Evolutionary conservation across 2,329 filamentous ascomycete species (phyloP).

Genomic region (Coniochaeta sp.): DNA sequence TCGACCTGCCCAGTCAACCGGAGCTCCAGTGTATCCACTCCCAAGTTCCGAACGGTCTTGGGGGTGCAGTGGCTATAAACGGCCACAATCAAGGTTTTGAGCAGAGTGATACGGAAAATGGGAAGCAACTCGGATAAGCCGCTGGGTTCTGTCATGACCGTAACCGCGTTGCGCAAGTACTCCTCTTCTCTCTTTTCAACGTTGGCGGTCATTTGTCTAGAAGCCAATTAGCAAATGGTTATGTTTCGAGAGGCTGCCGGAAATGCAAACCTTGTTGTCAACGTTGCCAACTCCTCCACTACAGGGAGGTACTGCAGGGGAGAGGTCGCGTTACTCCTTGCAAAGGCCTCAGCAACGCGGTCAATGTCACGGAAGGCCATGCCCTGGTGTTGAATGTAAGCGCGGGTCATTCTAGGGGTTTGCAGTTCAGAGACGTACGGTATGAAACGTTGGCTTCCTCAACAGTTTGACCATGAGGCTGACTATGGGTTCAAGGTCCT

Average conservation of each 20-base stretch:
- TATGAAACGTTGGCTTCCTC: slow-evolving; percentile 42
- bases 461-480: slow-evolving; percentile 42
- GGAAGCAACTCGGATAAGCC: not conserved
- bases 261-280: not conserved
- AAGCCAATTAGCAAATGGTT: not conserved
- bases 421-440: slow-evolving; percentile 17
- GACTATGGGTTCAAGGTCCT: slow-evolving; percentile 29
- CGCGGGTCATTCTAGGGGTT: not conserved
- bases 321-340: not conserved
- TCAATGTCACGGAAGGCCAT: slow-evolving; percentile 33
- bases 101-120: not conserved
- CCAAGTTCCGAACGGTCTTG: not conserved
- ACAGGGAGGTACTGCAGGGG: slow-evolving; percentile 19
- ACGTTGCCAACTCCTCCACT: not conserved
- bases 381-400: slow-evolving; percentile 11
- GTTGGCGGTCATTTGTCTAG: slow-evolving; percentile 2
- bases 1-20: not conserved
- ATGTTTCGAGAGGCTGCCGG: not conserved
- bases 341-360: slow-evolving; percentile 15
- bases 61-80: not conserved
- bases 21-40: not conserved
- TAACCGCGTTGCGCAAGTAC: not conserved
- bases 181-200: not conserved
- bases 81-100: not conserved
- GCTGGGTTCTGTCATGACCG: not conserved